Base-by-base conservation (phyloP, 129 eudicot species). In the Chrysanthemum seticuspe region DNA sequence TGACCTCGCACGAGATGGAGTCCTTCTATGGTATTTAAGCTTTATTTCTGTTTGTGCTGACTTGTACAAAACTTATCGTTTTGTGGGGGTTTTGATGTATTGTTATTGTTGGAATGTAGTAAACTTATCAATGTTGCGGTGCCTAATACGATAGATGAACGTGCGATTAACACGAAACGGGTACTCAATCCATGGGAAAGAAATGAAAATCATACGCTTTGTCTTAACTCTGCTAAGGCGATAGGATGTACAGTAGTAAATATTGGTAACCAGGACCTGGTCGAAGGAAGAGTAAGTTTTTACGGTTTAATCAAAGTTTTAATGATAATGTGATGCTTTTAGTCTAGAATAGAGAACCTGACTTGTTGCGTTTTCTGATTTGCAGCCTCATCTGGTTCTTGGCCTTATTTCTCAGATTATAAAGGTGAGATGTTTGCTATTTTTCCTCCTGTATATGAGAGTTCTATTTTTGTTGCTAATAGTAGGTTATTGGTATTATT, bases 241-340 rank as follows among this genome's bases (percentile, higher is more conserved):
- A 93, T 93, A 78, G 98, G 98, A 7, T 93, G 98, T 72, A 93
- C 96, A 3, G 98, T 93, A 70, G 98, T 93, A n/a, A 93, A 93
- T 73, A 89, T 89, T 49, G 98, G 98, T 70, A 86, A 85, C 70
- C 90, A 89, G 72, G 98, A 93, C 76, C 75, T 93, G 76, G 84
- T 89, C 40, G 98, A 93, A 78, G 98, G 97, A 78, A 84, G 98
- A 77, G 98, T 93, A 85, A 85, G 69, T 25, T 44, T 3, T 40
- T 50, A 44, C 52, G 56, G 2, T 67, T 65, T 64, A 10, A 29
- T 47, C 74, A 19, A 12, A 9, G 34, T n/a, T 60, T 10, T 70
- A 61, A 40, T 62, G n/a, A 48, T 47, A 49, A 29, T 49, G 6
- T 71, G 31, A 53, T 40, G 25, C 58, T 47, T 72, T 72, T 55